Evolutionary conservation across 2,329 filamentous ascomycete species (phyloP), one percentile per base, ranked within the genome.

Genomic region (Beauveria caledonica): DNA sequence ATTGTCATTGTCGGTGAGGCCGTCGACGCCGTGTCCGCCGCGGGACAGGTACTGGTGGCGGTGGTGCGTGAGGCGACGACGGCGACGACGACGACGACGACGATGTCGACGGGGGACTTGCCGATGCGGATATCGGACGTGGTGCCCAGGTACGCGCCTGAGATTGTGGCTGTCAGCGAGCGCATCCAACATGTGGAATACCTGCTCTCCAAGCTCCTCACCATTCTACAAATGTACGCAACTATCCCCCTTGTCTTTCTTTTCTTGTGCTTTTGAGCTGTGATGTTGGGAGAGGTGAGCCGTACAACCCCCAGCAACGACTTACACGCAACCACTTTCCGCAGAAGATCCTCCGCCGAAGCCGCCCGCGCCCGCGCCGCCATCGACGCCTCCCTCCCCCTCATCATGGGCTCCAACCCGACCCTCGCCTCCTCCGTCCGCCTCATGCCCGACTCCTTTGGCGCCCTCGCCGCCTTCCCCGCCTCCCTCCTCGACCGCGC

Each of bases 11-110:
- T 66, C 33, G 60, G 61, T 25, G 65, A 64, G 8, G 44, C 57
- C 4, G 53, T 61, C n/a, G 23, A 64, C 29, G 63, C 65, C 40
- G 15, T 67, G 2, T 64, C 64, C 1, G 64, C 63, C 40, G 56
- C 65, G 39, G 60, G 63, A 15, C 33, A 29, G n/a, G 45, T 59
- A 45, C 54, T 67, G 23, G 58, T 60, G 2, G 58, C 50, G 3
- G 36, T 65, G 60, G 62, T 63, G 58, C 39, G 40, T 3, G 46
- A 29, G 11, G 60, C 53, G 33, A 23, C 40, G 19, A 3, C 25
- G 2, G 23, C 25, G 11, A 33, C 42, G n/a, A 15, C 33, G 10
- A 48, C 53, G 33, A 25, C 39, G 25, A 9, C n/a, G 6, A 45
- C 25, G 6, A 44, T 2, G 29, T 3, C 48, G 33, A 39, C 40